phyloP scores from a whole-genome alignment of 163 green algal genomes.

The Chlorella variabilis region DNA sequence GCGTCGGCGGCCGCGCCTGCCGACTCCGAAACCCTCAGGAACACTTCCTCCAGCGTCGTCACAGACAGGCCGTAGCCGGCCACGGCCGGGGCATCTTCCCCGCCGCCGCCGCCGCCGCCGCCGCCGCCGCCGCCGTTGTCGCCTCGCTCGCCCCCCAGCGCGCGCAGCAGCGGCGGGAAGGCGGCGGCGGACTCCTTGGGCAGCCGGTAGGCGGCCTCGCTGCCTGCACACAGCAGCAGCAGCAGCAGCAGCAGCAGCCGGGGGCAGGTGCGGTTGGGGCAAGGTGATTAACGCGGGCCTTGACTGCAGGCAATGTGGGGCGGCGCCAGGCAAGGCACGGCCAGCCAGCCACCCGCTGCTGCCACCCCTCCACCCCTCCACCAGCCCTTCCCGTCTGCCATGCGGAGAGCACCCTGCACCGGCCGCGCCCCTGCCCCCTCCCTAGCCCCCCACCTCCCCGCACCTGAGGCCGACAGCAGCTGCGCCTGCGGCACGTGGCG shows the following conservation, averaged over 20 bases:
- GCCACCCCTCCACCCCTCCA: background rate
- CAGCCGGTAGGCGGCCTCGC: slow-evolving; percentile 63
- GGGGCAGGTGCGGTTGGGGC: background rate
- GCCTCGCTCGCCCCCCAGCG: slow-evolving; percentile 54
- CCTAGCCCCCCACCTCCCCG: background rate
- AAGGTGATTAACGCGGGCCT: too few species aligned
- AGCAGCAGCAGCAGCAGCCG: background rate
- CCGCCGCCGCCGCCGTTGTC: background rate
- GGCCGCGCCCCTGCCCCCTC: background rate
- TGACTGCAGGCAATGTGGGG: too few species aligned
- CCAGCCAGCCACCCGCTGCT: too few species aligned
- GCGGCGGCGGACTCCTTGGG: slow-evolving; percentile 49
- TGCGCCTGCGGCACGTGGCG: slow-evolving; percentile 57
- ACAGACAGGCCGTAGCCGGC: slow-evolving; percentile 79
- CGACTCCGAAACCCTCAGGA: slow-evolving; percentile 39
- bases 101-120: background rate
- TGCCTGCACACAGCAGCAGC: background rate
- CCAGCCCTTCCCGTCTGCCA: too few species aligned
- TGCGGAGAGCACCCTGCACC: too few species aligned
- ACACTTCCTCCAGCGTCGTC: slow-evolving; percentile 89
- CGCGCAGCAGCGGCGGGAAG: slow-evolving; percentile 62
- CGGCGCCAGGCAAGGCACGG: too few species aligned
- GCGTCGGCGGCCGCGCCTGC: background rate
- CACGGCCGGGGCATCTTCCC: slow-evolving; percentile 59
- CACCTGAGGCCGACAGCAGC: slow-evolving; percentile 26